Conservation (phyloP, 768 basidiomycete genomes). For the Fistulinella prunicolor region DNA sequence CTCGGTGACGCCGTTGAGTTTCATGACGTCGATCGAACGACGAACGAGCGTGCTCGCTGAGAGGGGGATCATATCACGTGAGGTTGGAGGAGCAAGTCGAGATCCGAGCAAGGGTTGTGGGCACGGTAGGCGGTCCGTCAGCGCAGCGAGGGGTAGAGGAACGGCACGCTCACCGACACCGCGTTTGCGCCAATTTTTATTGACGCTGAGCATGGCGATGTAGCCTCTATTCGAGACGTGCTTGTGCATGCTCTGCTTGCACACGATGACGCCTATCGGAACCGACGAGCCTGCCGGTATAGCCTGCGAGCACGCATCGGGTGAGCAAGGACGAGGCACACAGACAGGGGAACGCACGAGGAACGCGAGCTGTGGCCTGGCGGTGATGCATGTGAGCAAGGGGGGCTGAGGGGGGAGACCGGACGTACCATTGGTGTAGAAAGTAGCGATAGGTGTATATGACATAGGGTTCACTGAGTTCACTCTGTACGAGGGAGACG, state of each 20-base stretch:
- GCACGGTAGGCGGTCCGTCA: neutral
- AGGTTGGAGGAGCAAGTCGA: neutral
- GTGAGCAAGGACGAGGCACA: neutral
- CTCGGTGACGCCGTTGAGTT: constrained; percentile 78
- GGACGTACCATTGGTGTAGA: constrained; percentile 90
- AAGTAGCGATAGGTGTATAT: constrained; percentile 98
- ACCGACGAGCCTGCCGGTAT: constrained; percentile 33
- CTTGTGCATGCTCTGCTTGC: constrained; percentile 91
- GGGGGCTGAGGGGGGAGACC: neutral
- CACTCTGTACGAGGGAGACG: constrained; percentile 84
- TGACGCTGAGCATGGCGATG: constrained; percentile 96
- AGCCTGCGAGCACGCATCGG: constrained; percentile 14
- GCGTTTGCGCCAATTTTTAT: constrained; percentile 77
- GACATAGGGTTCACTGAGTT: constrained; percentile 94
- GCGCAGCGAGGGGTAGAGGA: neutral
- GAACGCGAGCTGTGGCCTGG: constrained; percentile 87
- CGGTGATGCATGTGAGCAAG: constrained; percentile 2
- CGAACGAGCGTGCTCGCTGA: constrained; percentile 83
- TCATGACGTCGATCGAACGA: constrained; percentile 84
- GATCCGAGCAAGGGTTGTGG: constrained; percentile 3
- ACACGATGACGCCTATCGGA: constrained; percentile 91
- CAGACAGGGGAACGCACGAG: constrained; percentile 42
- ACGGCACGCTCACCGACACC: constrained; percentile 75
- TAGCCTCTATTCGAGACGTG: constrained; percentile 82
- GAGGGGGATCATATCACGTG: constrained; percentile 21